These are phyloP conservation scores for Silene coronaria DNA, from an alignment of 179 eudicot species.

Conservation along the genomic window DNA sequence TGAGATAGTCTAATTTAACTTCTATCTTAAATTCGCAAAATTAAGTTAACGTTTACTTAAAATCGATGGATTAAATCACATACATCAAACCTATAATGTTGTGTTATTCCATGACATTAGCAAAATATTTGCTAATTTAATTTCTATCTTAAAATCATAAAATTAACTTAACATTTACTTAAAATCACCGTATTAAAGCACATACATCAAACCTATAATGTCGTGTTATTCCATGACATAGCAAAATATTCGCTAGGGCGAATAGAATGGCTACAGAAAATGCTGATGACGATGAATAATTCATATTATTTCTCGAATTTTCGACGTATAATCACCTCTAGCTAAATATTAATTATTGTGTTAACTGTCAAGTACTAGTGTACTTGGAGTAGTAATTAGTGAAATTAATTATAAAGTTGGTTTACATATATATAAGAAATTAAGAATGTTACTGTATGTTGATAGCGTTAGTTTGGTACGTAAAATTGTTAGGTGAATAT, in stretches of 20 bases:
- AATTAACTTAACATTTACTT: neutral
- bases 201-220: conserved; percentile 61
- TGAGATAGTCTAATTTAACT: too few relatives aligned
- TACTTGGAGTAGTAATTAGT: neutral
- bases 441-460: neutral
- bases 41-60: neutral
- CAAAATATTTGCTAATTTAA: conserved; percentile 18
- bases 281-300: conserved; percentile 9
- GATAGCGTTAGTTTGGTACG: neutral
- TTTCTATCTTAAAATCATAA: too few relatives aligned
- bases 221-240: conserved; percentile 36
- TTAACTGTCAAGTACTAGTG: too few relatives aligned
- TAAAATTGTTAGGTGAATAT: conserved; percentile 12
- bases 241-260: conserved; percentile 17
- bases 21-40: too few relatives aligned
- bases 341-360: too few relatives aligned
- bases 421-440: conserved; percentile 16
- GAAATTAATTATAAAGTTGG: conserved; percentile 12
- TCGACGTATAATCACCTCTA: too few relatives aligned
- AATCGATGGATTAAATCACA: neutral
- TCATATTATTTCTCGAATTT: conserved; percentile 22
- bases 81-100: conserved; percentile 65
- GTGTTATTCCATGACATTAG: conserved; percentile 32
- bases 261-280: conserved; percentile 18
- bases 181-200: neutral